Conservation (phyloP, 345 rosid genomes). For the Angophora floribunda region DNA sequence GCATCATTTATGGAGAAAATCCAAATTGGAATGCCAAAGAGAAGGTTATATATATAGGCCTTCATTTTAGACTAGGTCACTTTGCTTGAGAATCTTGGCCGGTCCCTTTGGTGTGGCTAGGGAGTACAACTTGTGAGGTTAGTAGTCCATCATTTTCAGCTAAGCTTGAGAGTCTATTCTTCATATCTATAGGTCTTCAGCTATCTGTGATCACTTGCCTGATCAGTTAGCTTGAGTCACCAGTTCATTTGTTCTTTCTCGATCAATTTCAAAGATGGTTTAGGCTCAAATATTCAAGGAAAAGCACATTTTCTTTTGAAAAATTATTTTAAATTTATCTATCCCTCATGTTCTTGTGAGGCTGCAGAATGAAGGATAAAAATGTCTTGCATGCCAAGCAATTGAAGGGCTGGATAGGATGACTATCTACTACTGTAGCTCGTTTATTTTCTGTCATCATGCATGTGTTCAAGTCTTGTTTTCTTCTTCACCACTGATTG, state of each 20-base stretch:
- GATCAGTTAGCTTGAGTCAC: background rate
- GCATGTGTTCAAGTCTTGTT: background rate
- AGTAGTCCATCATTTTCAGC: background rate
- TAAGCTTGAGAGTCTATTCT: background rate
- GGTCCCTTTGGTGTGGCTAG: background rate
- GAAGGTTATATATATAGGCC: background rate
- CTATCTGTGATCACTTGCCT: background rate
- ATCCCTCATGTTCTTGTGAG: background rate
- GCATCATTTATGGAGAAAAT: background rate
- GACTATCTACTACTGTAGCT: background rate
- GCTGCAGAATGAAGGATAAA: background rate
- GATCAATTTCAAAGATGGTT: background rate
- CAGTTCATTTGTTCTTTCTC: background rate
- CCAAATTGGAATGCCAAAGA: background rate
- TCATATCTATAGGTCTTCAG: background rate
- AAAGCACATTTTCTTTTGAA: background rate
- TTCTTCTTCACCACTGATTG: background rate
- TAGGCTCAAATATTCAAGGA: background rate
- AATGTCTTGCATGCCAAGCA: background rate
- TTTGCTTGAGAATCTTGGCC: background rate
- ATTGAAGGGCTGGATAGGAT: background rate
- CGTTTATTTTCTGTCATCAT: background rate
- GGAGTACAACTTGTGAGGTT: background rate
- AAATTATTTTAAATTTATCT: background rate
- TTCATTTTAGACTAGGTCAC: background rate